Conservation (phyloP, 805 yeast genomes). For the Saturnispora galanensis region DNA sequence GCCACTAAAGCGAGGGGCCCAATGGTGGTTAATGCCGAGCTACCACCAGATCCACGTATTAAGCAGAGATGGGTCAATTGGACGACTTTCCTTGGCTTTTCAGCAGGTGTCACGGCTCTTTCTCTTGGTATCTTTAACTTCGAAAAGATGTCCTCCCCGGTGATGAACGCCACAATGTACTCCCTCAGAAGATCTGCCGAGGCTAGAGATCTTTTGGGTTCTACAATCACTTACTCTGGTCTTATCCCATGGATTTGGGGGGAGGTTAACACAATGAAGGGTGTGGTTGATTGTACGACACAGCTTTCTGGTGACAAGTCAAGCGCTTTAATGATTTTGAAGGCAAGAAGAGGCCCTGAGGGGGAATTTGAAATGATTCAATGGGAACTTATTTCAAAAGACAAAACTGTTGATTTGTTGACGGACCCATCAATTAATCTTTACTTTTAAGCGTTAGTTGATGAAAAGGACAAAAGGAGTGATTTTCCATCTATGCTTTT, state of each 20-base stretch:
- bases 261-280: conserved; percentile 71
- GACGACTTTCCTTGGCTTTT: conserved; percentile 43
- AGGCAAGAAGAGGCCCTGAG: conserved; percentile 50
- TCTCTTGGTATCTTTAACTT: conserved; percentile 74
- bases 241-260: conserved; percentile 89
- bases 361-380: conserved; percentile 50
- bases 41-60: conserved; percentile 68
- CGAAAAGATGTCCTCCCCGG: conserved; percentile 85
- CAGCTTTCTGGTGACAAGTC: conserved; percentile 57
- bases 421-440: conserved; percentile 5
- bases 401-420: conserved; percentile 27
- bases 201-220: conserved; percentile 60
- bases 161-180: conserved; percentile 78
- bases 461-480: background rate
- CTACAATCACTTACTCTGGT: conserved; percentile 61
- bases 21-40: conserved; percentile 62
- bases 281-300: conserved; percentile 66
- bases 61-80: conserved; percentile 30
- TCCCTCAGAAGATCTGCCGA: conserved; percentile 65
- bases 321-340: conserved; percentile 46
- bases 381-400: conserved; percentile 52
- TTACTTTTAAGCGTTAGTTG: background rate
- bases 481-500: background rate
- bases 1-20: conserved; percentile 20
- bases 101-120: conserved; percentile 42